Conservation (phyloP, 768 basidiomycete species). For the Multifurca ochricompacta region DNA sequence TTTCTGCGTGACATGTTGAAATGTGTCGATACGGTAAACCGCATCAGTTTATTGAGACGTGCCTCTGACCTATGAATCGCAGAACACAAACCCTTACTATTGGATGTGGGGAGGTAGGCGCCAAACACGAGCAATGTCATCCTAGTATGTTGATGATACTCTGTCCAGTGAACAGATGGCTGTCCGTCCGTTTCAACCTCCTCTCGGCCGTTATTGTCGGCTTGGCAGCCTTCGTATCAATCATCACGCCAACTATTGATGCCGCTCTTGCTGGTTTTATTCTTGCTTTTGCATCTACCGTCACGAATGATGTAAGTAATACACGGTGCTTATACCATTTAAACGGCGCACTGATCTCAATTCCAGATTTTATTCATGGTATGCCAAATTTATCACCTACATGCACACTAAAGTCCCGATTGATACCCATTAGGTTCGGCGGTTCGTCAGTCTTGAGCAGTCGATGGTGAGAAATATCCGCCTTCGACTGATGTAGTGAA, state of each 20-base stretch:
- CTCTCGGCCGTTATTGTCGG: conserved; percentile 67
- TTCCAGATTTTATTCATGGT: conserved; percentile 32
- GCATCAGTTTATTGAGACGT: neutral
- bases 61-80: neutral
- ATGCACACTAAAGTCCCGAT: conserved; percentile 3
- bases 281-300: conserved; percentile 71
- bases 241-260: conserved; percentile 62
- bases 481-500: neutral
- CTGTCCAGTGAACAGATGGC: conserved; percentile 76
- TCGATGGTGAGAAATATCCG: conserved; percentile 56
- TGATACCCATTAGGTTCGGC: conserved; percentile 41
- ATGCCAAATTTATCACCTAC: neutral
- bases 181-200: conserved; percentile 80
- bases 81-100: conserved; percentile 69
- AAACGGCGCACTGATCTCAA: conserved; percentile 21
- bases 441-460: conserved; percentile 85
- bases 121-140: neutral
- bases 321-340: neutral
- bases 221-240: conserved; percentile 57
- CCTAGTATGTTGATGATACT: conserved; percentile 3
- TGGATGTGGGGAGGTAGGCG: conserved; percentile 82
- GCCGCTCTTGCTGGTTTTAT: conserved; percentile 85
- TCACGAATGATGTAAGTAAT: conserved; percentile 56
- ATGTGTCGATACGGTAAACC: conserved; percentile 59
- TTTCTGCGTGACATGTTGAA: conserved; percentile 79